Conservation (phyloP, 1,139 yeast species). For the Magnusiomyces ingens region DNA sequence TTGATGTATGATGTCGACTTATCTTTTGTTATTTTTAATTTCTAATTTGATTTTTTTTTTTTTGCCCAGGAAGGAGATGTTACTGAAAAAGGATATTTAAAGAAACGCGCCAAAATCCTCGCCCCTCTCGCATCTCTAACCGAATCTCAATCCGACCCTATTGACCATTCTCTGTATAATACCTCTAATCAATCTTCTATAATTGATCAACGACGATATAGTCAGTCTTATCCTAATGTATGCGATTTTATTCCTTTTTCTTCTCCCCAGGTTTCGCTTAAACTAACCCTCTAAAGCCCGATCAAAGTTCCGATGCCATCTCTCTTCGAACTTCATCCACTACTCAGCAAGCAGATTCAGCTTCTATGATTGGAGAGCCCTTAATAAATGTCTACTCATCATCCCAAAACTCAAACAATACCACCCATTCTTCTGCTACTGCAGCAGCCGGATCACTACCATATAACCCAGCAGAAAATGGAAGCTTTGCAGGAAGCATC, state of each 20-base stretch:
- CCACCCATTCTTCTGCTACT: not conserved
- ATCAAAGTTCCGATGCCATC: not conserved
- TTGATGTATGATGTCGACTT: slow-evolving; percentile 22
- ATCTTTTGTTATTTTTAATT: not conserved
- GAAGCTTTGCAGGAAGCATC: not conserved
- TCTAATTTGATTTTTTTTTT: slow-evolving; percentile 2
- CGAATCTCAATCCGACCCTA: not conserved
- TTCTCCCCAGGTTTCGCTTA: no score
- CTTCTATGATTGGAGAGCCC: not conserved
- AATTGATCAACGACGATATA: no score
- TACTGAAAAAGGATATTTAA: slow-evolving; percentile 60
- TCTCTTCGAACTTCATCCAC: not conserved
- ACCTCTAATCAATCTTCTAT: no score
- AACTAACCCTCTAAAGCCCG: not conserved
- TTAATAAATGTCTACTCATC: not conserved
- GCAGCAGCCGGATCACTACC: not conserved
- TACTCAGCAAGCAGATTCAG: not conserved
- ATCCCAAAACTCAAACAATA: not conserved
- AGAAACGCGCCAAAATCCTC: slow-evolving; percentile 46
- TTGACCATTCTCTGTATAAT: no score
- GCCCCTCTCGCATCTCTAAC: slow-evolving; percentile 21
- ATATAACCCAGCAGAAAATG: not conserved
- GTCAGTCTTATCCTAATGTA: no score
- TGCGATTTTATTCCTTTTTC: no score
- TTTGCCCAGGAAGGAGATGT: slow-evolving; percentile 50